Base-by-base conservation (phyloP, 306 rosid species). In the Lotus japonicus region DNA sequence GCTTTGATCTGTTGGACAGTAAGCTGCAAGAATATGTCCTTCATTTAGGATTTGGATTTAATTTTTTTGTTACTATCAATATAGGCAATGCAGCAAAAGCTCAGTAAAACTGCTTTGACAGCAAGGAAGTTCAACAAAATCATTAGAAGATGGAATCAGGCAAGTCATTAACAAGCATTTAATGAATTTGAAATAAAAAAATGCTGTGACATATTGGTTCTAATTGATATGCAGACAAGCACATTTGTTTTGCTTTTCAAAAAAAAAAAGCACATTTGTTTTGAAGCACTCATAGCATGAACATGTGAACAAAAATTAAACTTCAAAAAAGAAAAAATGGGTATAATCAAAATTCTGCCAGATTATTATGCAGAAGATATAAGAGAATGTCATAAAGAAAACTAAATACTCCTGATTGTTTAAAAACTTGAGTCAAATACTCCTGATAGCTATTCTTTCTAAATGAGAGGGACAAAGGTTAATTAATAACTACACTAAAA, bases 1-100 rank as follows among this genome's bases (percentile, higher is more conserved):
- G 94, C 89, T 88, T 90, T 95, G 71, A 95, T 88, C 84, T 88
- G 96, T 45, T 85, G 86, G 66, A 95, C 78, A 2, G 97, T 85
- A 74, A 87, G 92, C 99, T 95, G 92, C 83, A 72, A 81, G 28
- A 64, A 70, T 55, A 70, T 62, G 72, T 42, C 67, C 53, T 36
- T 60, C 62, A 66, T 14, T 45, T 82, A 59, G 68, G 73, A 64
- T 55, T 33, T 70, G 21, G 46, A 65, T 55, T 55, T 39, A 52
- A 57, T 50, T 18, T 9, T 73, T 63, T 38, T 33, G 38, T 70
- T 41, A 58, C 55, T 53, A 48, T 45, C 54, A 62, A 54, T 39
- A 73, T 18, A 55, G 63, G 66, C 16, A 63, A 63, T 33, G 60
- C 7, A 56, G 58, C 28, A 76, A 33, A 59, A 48, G 57, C 70